A percentile compares a stretch with the other conserved stretches of the same genome.
Evolutionary conservation across 345 rosid species (phyloP).

Genomic region (Cardamine occulta): DNA sequence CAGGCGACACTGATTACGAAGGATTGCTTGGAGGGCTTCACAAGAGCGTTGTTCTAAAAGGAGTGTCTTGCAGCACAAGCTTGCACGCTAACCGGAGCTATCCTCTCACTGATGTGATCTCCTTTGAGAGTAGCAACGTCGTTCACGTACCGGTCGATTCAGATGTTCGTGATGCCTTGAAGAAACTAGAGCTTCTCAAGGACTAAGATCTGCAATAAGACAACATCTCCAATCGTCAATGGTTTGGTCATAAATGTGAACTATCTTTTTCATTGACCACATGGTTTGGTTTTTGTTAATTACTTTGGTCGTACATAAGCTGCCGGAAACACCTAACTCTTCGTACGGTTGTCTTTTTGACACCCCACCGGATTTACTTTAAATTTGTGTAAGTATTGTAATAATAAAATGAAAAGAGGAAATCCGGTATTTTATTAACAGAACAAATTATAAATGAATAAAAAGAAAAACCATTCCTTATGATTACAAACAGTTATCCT

Average conservation of each 20-base stretch:
- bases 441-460: background rate
- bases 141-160: conserved; percentile 55
- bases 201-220: conserved; percentile 26
- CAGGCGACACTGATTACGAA: conserved; percentile 96
- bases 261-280: conserved; percentile 29
- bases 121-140: conserved; percentile 68
- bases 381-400: conserved; percentile 18
- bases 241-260: conserved; percentile 19
- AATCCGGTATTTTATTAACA: conserved; percentile 23
- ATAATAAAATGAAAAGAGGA: conserved; percentile 19
- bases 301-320: conserved; percentile 35
- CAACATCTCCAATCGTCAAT: background rate
- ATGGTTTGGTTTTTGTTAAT: conserved; percentile 39
- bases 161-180: conserved; percentile 63
- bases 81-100: conserved; percentile 71
- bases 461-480: background rate
- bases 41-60: conserved; percentile 71
- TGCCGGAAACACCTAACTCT: conserved; percentile 41
- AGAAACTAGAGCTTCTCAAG: conserved; percentile 57
- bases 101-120: conserved; percentile 82
- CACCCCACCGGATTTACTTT: conserved; percentile 25
- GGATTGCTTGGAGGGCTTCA: conserved; percentile 89
- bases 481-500: background rate
- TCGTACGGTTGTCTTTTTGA: conserved; percentile 36
- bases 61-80: conserved; percentile 61